Conservation (phyloP, 2,329 filamentous ascomycete species). For the Pseudocercospora macadamiae region DNA sequence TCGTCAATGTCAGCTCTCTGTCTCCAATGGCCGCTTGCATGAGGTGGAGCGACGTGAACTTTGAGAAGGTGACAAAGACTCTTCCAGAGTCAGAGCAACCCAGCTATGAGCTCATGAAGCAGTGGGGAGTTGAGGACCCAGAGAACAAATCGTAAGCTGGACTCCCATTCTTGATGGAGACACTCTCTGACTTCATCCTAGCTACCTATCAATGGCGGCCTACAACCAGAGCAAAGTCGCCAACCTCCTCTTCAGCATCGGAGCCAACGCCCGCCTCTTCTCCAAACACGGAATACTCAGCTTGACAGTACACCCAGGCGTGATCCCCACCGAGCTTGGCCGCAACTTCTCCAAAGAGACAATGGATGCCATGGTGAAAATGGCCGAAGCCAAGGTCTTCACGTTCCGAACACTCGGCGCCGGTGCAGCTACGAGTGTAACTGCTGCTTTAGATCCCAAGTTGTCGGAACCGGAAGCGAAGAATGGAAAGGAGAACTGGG, state of each 20-base stretch:
- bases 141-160: neutral
- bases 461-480: neutral
- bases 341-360: conserved; percentile 3
- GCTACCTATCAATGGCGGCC: conserved; percentile 38
- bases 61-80: conserved; percentile 39
- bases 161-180: neutral
- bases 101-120: conserved; percentile 26
- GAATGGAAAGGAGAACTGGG: conserved; percentile 10
- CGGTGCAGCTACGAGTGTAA: conserved; percentile 7
- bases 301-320: conserved; percentile 20
- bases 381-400: neutral
- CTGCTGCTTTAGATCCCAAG: conserved; percentile 5
- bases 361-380: neutral
- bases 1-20: conserved; percentile 23
- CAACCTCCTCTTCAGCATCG: conserved; percentile 41
- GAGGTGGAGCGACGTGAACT: conserved; percentile 44
- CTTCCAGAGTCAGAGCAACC: conserved; percentile 41
- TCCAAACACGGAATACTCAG: conserved; percentile 21
- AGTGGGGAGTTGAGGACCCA: conserved; percentile 26
- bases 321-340: conserved; percentile 24
- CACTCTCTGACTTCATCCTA: neutral
- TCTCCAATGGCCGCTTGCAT: conserved; percentile 34
- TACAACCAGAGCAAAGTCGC: conserved; percentile 44
- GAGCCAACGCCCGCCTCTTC: conserved; percentile 33
- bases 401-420: conserved; percentile 1